These are phyloP conservation scores for Orbilia ellipsospora DNA, from an alignment of 2,329 filamentous ascomycete genomes.

Conservation along the genomic window DNA sequence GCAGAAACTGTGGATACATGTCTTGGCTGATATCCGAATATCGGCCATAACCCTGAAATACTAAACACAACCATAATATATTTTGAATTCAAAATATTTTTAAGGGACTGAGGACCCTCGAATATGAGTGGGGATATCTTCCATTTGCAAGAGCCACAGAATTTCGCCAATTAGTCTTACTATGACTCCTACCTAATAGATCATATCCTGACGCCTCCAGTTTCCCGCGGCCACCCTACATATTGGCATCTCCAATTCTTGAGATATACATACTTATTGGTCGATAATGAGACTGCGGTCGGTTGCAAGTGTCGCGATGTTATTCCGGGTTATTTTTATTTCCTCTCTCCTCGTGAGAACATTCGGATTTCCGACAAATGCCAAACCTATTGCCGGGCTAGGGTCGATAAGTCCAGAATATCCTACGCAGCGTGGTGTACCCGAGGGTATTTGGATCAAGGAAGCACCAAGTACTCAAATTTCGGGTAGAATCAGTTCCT, in stretches of 20 bases:
- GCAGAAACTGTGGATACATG: not conserved
- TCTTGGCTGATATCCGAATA: not conserved
- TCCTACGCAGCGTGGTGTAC: not conserved
- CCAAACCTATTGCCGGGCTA: constrained; percentile 10
- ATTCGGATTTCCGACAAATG: constrained; percentile 17
- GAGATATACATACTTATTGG: not conserved
- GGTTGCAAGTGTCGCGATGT: constrained; percentile 4
- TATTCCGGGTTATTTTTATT: not conserved
- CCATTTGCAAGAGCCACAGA: too few species aligned
- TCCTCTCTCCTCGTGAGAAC: constrained; percentile 6
- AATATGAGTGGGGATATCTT: too few species aligned
- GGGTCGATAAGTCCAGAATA: not conserved
- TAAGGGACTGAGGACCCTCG: too few species aligned
- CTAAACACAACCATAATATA: too few species aligned
- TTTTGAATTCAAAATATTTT: too few species aligned
- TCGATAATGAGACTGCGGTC: not conserved
- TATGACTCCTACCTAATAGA: too few species aligned
- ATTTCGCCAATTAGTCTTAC: too few species aligned
- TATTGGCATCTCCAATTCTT: too few species aligned
- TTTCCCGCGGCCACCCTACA: too few species aligned
- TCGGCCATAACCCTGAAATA: too few species aligned
- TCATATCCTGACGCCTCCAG: too few species aligned
- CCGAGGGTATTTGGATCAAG: not conserved
- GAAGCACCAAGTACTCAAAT: not conserved
- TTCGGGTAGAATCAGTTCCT: not conserved